Conservation (phyloP, 2,329 filamentous ascomycete genomes). For the Drechslerella coelobrocha region DNA sequence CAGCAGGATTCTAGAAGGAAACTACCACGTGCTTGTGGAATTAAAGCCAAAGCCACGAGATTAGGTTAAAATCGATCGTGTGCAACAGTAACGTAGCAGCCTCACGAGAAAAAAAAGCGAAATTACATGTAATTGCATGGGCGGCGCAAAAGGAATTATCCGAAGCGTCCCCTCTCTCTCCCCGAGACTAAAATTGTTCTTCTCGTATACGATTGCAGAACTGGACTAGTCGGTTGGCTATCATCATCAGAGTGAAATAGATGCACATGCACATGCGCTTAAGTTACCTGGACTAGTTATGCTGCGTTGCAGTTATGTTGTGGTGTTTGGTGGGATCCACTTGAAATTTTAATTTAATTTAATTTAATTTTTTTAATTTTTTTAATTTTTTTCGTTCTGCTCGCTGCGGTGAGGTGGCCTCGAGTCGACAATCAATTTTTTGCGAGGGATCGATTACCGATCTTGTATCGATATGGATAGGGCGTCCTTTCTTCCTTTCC, state of each 20-base stretch:
- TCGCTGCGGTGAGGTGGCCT: too few relatives aligned
- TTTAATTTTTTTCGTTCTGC: too few relatives aligned
- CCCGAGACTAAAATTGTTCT: not conserved
- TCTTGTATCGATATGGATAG: conserved; percentile 48
- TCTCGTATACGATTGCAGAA: not conserved
- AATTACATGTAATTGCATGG: conserved; percentile 8
- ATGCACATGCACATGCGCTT: too few relatives aligned
- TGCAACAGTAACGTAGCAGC: not conserved
- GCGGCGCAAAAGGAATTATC: not conserved
- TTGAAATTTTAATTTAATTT: not conserved
- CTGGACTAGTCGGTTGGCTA: too few relatives aligned
- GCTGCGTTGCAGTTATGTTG: too few relatives aligned
- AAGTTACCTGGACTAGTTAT: too few relatives aligned
- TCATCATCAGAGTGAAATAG: too few relatives aligned
- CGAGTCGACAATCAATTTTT: conserved; percentile 9
- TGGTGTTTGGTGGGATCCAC: not conserved
- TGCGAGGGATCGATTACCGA: conserved; percentile 5
- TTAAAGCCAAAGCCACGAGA: conserved; percentile 31
- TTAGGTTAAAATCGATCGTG: conserved; percentile 10
- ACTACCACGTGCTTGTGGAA: conserved; percentile 29
- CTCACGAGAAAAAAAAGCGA: conserved; percentile 1
- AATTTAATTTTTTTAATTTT: not conserved
- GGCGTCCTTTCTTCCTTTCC: too few relatives aligned
- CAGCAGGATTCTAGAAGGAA: conserved; percentile 11
- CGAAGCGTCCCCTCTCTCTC: too few relatives aligned